Evolutionary conservation across 164 flowering plant genomes (phyloP).

Genomic region (Taxillus chinensis): DNA sequence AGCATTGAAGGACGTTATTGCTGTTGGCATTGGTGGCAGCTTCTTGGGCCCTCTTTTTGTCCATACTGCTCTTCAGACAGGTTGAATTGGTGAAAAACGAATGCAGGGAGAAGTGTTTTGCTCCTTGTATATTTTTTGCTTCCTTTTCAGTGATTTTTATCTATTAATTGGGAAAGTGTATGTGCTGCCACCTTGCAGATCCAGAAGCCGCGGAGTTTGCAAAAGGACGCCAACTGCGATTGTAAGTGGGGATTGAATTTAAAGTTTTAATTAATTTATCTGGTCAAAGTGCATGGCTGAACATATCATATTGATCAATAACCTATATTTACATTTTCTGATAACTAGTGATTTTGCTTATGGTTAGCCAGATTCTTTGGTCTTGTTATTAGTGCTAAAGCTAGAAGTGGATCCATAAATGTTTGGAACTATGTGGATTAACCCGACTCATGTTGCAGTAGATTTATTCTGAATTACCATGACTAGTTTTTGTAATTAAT

Average conservation of each 20-base stretch:
- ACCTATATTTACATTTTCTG: no score
- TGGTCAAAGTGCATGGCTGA: no score
- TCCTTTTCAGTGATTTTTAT: constrained; percentile 3
- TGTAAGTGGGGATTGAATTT: constrained; percentile 42
- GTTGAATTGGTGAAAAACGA: constrained; percentile 17
- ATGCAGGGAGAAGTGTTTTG: background rate
- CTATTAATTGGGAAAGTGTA: background rate
- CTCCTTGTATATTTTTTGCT: background rate
- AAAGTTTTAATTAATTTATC: no score
- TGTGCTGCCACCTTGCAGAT: constrained; percentile 35
- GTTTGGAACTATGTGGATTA: no score
- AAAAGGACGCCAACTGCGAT: constrained; percentile 80
- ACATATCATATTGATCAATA: no score
- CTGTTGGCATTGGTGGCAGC: constrained; percentile 95
- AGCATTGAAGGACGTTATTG: constrained; percentile 62
- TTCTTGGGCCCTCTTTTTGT: constrained; percentile 95
- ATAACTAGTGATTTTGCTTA: no score
- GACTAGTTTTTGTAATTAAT: no score
- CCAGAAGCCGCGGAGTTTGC: constrained; percentile 64
- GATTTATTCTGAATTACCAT: no score
- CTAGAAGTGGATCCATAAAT: no score
- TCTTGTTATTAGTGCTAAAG: no score
- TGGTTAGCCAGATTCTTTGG: no score
- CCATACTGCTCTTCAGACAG: constrained; percentile 97
- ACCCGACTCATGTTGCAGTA: no score